Evolutionary conservation across 1,139 yeast genomes (phyloP).

Genomic region (Debaryomyces subglobosus): DNA sequence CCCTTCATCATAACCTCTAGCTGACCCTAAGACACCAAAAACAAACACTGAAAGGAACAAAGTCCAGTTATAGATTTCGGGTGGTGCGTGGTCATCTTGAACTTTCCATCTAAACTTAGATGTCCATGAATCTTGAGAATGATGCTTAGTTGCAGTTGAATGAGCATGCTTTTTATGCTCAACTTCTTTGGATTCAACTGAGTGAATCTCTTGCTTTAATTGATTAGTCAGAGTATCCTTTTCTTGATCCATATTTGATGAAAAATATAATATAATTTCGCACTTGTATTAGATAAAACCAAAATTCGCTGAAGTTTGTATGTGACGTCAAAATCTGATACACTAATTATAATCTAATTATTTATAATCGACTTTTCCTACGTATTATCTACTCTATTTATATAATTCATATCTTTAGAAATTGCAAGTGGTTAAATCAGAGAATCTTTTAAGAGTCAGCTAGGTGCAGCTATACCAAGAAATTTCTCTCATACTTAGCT

Average conservation of each 20-base stretch:
- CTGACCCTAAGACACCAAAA: slow-evolving; percentile 61
- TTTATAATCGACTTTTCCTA: neutral
- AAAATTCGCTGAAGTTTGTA: neutral
- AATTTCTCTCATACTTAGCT: neutral
- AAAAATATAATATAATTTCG: neutral
- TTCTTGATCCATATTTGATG: neutral
- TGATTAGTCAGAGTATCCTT: neutral
- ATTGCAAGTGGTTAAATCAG: neutral
- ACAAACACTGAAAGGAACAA: slow-evolving; percentile 51
- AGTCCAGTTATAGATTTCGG: slow-evolving; percentile 51
- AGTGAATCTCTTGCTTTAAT: neutral
- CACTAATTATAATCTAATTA: neutral
- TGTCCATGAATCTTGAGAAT: slow-evolving; percentile 3
- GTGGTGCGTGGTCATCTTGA: slow-evolving; percentile 42
- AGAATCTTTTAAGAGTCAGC: neutral
- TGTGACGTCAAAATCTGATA: neutral
- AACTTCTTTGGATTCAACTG: neutral
- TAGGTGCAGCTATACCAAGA: neutral
- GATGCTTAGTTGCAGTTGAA: slow-evolving; percentile 2
- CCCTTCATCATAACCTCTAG: slow-evolving; percentile 68
- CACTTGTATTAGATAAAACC: neutral
- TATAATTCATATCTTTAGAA: neutral
- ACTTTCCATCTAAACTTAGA: slow-evolving; percentile 12
- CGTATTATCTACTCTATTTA: neutral
- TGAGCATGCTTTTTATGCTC: neutral